A percentile compares a stretch with the other conserved stretches of the same genome.
Conservation (phyloP, 2,329 filamentous ascomycete species). For the Talaromyces sp. region DNA sequence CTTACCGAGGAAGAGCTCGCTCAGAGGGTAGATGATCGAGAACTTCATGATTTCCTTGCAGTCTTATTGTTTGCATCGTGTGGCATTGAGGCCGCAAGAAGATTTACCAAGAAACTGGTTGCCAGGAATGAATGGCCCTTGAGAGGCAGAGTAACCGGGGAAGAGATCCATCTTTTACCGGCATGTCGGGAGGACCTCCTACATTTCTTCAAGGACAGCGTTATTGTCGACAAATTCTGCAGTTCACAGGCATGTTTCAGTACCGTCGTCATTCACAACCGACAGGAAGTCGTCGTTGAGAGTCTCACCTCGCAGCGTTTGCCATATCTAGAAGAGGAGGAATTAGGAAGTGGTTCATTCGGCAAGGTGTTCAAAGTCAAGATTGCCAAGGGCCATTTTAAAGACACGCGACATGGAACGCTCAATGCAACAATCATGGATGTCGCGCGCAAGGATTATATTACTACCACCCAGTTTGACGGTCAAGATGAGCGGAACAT, state of each 20-base stretch:
- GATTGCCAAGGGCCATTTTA: conserved; percentile 34
- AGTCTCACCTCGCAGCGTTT: conserved; percentile 22
- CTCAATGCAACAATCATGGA: conserved; percentile 14
- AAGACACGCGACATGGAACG: conserved; percentile 17
- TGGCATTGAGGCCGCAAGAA: conserved; percentile 21
- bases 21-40: neutral
- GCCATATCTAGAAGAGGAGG: conserved; percentile 33
- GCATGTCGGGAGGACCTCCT: conserved; percentile 3
- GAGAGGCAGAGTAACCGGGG: neutral
- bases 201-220: conserved; percentile 2
- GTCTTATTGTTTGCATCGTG: conserved; percentile 28
- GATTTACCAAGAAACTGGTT: conserved; percentile 11
- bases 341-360: conserved; percentile 29
- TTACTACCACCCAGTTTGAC: conserved; percentile 19
- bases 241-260: conserved; percentile 31
- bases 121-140: conserved; percentile 6
- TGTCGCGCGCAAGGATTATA: conserved; percentile 38
- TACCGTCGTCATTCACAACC: conserved; percentile 26
- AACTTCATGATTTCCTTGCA: conserved; percentile 30
- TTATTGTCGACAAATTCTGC: conserved; percentile 26
- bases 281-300: conserved; percentile 24
- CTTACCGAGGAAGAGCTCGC: conserved; percentile 6
- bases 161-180: conserved; percentile 4
- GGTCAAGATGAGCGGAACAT: conserved; percentile 29
- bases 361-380: conserved; percentile 27